Base-by-base conservation (phyloP, 2,329 filamentous ascomycete species). In the Alternaria tenuissima region DNA sequence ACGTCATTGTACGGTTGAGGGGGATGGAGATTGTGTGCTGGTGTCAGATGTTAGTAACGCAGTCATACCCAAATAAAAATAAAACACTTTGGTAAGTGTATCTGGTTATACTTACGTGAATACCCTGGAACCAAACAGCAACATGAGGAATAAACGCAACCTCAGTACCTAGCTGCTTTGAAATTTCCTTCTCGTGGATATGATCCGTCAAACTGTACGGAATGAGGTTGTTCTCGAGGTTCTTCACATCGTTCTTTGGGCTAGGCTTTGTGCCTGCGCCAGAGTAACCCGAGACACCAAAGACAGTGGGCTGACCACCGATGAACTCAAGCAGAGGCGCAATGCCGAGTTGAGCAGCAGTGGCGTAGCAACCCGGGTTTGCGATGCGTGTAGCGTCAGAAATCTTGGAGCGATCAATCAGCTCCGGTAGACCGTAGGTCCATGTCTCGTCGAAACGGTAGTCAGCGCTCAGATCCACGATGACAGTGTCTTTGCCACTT, bases 111-210 rank as follows among this genome's bases (percentile, higher is more conserved):
- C 76, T 78, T 81, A 85, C 83, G 76, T 92, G 89, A 70, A 98
- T 98, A 65, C 94, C 94, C 76, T 96, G 91, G 87, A 98, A 98
- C 94, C 93, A 98, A 14, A 91, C 88, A n/a, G 93, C 92, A 24
- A 97, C 94, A 78, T 98, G 95, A 7, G 95, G 95, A 59, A 95
- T 91, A 77, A 99, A 99, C 6, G 89, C 91, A 11, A 96, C 89
- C 18, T 87, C 81, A 14, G 83, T 85, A 49, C 89, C 91, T 11
- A 98, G 86, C 76, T 96, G 93, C 53, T 82, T 77, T 75, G 89
- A 90, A 65, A 98, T 95, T 79, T 98, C 95, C 47, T 87, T 88
- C 84, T 99, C 95, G 81, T 98, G 95, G 63, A 98, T 92, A 81
- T 98, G 95, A 69, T 93, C 94, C 34, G 93, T 96, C 80, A 97